Base-by-base conservation (phyloP, 208 protist species). In the Angomonas deanei region DNA sequence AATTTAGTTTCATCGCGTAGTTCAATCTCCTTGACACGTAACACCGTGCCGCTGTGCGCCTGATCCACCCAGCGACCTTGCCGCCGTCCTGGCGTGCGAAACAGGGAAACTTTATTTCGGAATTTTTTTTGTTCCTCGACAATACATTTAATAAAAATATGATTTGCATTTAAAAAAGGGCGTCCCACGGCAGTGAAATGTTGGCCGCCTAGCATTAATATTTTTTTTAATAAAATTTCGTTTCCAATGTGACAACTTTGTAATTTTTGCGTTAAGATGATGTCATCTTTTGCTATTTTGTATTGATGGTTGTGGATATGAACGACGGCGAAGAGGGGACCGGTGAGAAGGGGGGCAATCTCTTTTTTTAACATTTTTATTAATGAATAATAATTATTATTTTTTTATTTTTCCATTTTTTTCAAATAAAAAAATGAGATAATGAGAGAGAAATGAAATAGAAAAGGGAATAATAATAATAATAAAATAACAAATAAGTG, bases 111-210 rank as follows among this genome's bases (percentile, higher is more conserved):
- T 1, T 92, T 77, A 64, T 93, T 93, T 32, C 88, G 84, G 84
- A 94, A 86, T 11, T 81, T 75, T 57, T 89, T 93, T 59, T 97
- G 91, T 75, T 97, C 87, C 67, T 96, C 91, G 6, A 97, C 91
- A 24, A 85, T 80, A 4, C 84, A 91, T 4, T 66, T 82, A 17
- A 96, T 86, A 31, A 32, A 17, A 4, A 56, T 31, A 5, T 78
- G 69, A 0, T 75, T 83, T 36, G 76, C 38, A 28, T 75, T 61
- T 5, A 97, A 70, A 19, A 97, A 66, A 15, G 93, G 93, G 1
- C 91, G 77, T 17, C 93, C 93, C 39, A 97, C 72, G 28, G 91
- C 91, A 6, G 88, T 95, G 56, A 97, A 97, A 48, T 79, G 74
- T 24, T 70, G 60, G 1, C 87, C 88, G 21, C 88, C 91, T 17